Conservation (phyloP, 2,329 filamentous ascomycete genomes). For the Hansfordia pulvinata region DNA sequence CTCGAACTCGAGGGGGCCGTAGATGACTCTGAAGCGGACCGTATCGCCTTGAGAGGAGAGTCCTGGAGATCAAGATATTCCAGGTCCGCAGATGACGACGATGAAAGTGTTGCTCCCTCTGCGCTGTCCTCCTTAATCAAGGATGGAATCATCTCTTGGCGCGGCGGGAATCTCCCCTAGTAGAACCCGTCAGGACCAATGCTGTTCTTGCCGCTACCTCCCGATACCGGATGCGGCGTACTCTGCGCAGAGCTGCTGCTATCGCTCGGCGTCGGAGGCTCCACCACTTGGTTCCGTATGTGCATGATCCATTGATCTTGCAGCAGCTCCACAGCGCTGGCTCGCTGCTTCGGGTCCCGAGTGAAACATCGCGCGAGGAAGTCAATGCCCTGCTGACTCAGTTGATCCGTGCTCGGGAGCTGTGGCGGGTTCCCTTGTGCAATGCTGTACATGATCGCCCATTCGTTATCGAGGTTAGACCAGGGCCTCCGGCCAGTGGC, state of each 20-base stretch:
- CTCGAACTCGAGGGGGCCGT: too few species aligned
- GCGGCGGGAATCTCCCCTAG: too few species aligned
- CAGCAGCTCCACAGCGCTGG: constrained; percentile 75
- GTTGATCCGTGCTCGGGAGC: constrained; percentile 68
- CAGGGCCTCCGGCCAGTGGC: constrained; percentile 87
- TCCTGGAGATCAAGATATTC: too few species aligned
- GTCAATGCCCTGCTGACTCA: constrained; percentile 73
- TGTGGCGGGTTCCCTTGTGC: constrained; percentile 89
- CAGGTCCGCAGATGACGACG: too few species aligned
- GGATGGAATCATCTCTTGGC: too few species aligned
- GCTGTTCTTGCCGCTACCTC: constrained; percentile 13
- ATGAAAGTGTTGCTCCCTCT: too few species aligned
- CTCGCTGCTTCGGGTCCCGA: constrained; percentile 64
- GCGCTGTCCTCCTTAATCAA: too few species aligned
- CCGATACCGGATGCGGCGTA: constrained; percentile 19
- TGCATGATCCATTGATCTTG: constrained; percentile 84
- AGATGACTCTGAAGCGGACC: too few species aligned
- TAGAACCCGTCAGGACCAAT: constrained; percentile 19
- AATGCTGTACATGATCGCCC: constrained; percentile 99
- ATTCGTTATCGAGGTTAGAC: constrained; percentile 95
- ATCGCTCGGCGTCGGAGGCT: constrained; percentile 50
- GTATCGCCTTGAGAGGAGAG: too few species aligned
- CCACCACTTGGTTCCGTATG: constrained; percentile 51
- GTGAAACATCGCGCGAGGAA: constrained; percentile 82
- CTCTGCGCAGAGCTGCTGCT: constrained; percentile 24